Base-by-base conservation (phyloP, 805 yeast species). In the Teunomyces aglyptinius region DNA sequence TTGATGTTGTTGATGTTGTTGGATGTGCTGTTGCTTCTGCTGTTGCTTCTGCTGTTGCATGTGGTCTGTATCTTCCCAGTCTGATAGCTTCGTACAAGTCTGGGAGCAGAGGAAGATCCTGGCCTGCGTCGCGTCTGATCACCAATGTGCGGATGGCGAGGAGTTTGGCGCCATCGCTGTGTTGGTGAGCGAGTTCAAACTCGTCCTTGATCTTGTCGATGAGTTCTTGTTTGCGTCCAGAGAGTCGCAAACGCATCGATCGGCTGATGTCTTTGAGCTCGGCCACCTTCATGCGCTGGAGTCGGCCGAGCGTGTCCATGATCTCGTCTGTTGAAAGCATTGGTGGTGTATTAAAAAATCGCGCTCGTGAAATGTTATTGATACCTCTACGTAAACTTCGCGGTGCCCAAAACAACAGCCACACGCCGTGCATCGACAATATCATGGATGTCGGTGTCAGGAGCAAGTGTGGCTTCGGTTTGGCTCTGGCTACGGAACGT, bases 351-450 rank as follows among this genome's bases (percentile, higher is more conserved):
- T 4, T 19, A 8, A 18, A 18, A 4, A 12, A 11, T 19, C 20
- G 16, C 24, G 13, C 16, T 12, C 16, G 15, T 12, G 5, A 26
- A 13, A 8, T 13, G 13, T 16, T 18, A n/a, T 6, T 28, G 12
- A 15, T 20, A 13, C 3, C 6, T 7, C 40, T 63, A 82, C 26
- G 7, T 3, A 55, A 87, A 87, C 3, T 88, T 81, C 2, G 92
- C 82, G 3, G 82, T 83, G 1, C 96, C 96, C 22, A 91, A 71
- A 34, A 92, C 56, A 29, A 81, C 73, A 0, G 96, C 97, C 1
- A 96, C 98, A 56, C 82, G 83, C 49, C 80, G 81, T 0, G 96
- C 95, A 64, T 89, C 92, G 4, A 89, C 78, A 10, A n/a, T n/a
- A n/a, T n/a, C n/a, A n/a, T n/a, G n/a, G n/a, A n/a, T n/a, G n/a